Conservation (phyloP, 306 rosid species). For the Vigna trinervia region DNA sequence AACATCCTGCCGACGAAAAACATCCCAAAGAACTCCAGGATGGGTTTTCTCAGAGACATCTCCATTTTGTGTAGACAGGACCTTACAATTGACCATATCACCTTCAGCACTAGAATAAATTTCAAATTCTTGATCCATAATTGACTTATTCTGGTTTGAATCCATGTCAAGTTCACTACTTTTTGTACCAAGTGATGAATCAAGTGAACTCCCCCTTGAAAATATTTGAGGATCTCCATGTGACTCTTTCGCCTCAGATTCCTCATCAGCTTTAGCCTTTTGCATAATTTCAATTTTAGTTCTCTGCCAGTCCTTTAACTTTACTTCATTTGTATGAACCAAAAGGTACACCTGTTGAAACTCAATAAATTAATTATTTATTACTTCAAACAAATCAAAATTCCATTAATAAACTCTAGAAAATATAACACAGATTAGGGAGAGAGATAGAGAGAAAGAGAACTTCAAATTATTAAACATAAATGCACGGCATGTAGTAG, state of each 20-base stretch:
- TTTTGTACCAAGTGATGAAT: constrained; percentile 50
- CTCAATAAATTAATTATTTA: constrained; percentile 39
- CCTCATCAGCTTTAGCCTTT: constrained; percentile 46
- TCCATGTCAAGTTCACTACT: constrained; percentile 52
- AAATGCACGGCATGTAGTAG: neutral
- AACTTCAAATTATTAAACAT: constrained; percentile 25
- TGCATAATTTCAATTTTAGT: constrained; percentile 51
- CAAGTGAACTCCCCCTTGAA: constrained; percentile 56
- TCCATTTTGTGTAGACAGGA: constrained; percentile 54
- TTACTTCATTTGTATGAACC: constrained; percentile 80
- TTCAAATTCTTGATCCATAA: constrained; percentile 55
- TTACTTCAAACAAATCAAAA: constrained; percentile 35
- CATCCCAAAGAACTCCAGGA: constrained; percentile 89
- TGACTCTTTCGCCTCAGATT: constrained; percentile 57
- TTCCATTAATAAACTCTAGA: constrained; percentile 38
- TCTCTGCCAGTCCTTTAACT: constrained; percentile 61
- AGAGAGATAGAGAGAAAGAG: neutral
- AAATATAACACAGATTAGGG: constrained; percentile 1
- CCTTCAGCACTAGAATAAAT: constrained; percentile 47
- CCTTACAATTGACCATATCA: constrained; percentile 48
- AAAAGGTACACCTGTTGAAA: constrained; percentile 82
- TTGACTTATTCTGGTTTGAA: constrained; percentile 53
- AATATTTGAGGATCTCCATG: constrained; percentile 52
- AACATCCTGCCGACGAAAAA: constrained; percentile 77
- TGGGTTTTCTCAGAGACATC: constrained; percentile 52